Evolutionary conservation across 108 stramenopile species (phyloP).

Genomic region (Skeletonema costatum): DNA sequence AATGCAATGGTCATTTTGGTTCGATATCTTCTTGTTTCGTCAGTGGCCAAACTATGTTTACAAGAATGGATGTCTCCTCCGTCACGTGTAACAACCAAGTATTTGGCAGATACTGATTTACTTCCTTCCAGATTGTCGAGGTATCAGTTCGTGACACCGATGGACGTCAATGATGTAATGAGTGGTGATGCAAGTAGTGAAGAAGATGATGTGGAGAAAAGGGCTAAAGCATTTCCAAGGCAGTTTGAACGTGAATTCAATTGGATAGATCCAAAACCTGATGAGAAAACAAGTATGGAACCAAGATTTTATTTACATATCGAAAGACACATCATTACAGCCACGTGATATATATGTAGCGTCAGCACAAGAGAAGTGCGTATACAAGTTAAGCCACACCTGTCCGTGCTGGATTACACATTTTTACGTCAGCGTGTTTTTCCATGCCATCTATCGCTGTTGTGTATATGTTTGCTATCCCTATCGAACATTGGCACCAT

Average conservation of each 20-base stretch:
- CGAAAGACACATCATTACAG: no score
- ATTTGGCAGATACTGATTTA: conserved; percentile 45
- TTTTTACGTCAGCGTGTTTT: no score
- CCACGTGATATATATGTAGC: no score
- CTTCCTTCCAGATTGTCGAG: conserved; percentile 67
- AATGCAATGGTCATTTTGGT: neutral
- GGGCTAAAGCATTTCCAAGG: neutral
- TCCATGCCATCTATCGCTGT: no score
- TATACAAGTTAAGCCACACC: no score
- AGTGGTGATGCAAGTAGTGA: neutral
- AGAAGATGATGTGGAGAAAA: neutral
- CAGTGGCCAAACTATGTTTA: conserved; percentile 25
- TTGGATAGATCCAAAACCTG: conserved; percentile 25
- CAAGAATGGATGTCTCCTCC: conserved; percentile 70
- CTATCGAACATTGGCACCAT: no score
- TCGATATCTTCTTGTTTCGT: conserved; percentile 24
- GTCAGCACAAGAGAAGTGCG: no score
- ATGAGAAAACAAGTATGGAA: no score
- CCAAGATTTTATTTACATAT: no score
- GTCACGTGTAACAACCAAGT: conserved; percentile 56
- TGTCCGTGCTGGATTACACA: no score
- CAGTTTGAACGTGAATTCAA: neutral
- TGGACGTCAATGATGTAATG: neutral
- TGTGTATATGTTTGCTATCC: no score
- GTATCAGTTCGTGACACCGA: conserved; percentile 43